phyloP scores from a whole-genome alignment of 2,329 filamentous ascomycete species.

The Colletotrichum lentis region DNA sequence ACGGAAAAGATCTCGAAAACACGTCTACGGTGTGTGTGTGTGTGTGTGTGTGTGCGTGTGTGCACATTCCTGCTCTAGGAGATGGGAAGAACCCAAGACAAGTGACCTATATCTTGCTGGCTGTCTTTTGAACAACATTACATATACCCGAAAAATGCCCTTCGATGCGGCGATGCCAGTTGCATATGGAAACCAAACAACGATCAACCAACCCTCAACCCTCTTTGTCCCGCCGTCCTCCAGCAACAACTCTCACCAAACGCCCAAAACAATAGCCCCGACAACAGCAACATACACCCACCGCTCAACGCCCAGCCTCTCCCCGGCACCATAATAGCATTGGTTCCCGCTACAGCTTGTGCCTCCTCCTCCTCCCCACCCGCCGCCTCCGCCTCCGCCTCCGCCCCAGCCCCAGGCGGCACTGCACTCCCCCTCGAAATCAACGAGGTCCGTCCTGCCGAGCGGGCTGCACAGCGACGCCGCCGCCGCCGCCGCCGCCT shows the following conservation, averaged over 20 bases:
- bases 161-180: no score
- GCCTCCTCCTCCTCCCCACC: conserved; percentile 2
- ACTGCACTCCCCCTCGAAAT: conserved; percentile 28
- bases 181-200: not conserved
- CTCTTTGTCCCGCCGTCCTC: not conserved
- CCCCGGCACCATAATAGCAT: conserved; percentile 24
- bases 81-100: no score
- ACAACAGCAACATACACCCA: conserved; percentile 19
- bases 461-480: conserved; percentile 21
- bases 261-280: conserved; percentile 7
- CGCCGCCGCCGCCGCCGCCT: not conserved
- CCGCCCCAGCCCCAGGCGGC: conserved; percentile 19
- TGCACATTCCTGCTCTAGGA: no score
- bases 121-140: no score
- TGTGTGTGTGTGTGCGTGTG: no score
- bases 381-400: not conserved
- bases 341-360: conserved; percentile 15
- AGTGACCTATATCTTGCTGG: no score
- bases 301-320: conserved; percentile 10
- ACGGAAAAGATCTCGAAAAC: no score
- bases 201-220: no score
- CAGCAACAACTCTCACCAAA: not conserved
- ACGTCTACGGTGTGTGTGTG: no score
- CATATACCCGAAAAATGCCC: no score
- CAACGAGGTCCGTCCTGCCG: conserved; percentile 28